Percentiles rank a stretch among this genome's conserved stretches.
Evolutionary conservation across 148 eudicot genomes (phyloP).

Genomic region (Rhododendron kiyosumense): DNA sequence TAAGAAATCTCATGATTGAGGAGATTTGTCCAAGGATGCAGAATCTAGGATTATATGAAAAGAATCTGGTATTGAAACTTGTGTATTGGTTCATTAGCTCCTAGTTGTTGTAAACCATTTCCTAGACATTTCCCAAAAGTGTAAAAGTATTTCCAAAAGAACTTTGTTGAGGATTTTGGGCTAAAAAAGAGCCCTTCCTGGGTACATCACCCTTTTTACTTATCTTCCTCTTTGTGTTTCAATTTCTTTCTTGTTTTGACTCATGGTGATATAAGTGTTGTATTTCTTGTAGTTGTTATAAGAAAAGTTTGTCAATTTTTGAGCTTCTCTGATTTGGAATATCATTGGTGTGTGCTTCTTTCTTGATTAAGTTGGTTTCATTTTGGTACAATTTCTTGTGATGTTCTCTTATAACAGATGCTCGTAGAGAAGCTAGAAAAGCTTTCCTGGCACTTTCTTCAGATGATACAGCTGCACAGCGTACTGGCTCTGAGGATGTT

Average conservation of each 20-base stretch:
- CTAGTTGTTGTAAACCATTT: background rate
- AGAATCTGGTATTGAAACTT: background rate
- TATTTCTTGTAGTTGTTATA: background rate
- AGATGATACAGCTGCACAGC: constrained; percentile 22
- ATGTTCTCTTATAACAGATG: constrained; percentile 35
- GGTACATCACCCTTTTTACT: background rate
- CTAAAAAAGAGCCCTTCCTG: background rate
- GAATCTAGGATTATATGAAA: background rate
- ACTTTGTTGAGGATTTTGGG: background rate
- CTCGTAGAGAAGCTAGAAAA: constrained; percentile 77
- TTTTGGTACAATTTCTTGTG: background rate
- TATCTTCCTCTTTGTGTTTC: background rate
- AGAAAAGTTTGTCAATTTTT: background rate
- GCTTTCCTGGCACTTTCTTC: constrained; percentile 75
- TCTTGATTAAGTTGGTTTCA: background rate
- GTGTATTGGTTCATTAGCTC: background rate
- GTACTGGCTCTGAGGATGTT: constrained; percentile 27
- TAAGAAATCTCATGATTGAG: background rate
- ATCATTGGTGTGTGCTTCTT: background rate
- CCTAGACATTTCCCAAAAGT: background rate
- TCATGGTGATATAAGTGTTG: background rate
- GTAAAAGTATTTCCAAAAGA: background rate
- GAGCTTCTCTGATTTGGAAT: background rate
- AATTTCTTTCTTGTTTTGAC: background rate
- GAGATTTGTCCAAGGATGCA: background rate